These are phyloP conservation scores for Musa troglodytarum DNA, from an alignment of 176 grass and related monocot species.

Conservation along the genomic window DNA sequence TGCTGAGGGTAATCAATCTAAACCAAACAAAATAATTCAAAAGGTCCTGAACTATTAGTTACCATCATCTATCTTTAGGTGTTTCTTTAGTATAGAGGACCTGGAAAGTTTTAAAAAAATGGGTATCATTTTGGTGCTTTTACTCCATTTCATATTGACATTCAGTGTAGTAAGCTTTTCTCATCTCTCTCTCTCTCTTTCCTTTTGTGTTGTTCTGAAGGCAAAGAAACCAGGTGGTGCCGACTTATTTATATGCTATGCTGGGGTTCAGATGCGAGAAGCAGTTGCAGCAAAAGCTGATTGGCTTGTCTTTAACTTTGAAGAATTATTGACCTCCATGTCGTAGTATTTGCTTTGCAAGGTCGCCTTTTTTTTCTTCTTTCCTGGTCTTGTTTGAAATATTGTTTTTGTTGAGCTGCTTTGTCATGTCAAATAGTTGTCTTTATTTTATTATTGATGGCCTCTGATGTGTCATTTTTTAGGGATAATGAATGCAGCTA, in stretches of 20 bases:
- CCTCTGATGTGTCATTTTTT: no score
- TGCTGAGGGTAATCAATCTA: not conserved
- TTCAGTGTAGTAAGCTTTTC: not conserved
- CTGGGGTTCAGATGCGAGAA: constrained; percentile 79
- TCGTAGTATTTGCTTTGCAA: constrained; percentile 13
- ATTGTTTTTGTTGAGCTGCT: not conserved
- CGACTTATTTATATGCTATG: constrained; percentile 78
- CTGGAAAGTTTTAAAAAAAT: no score
- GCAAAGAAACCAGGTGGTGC: constrained; percentile 66
- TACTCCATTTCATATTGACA: not conserved
- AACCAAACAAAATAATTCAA: not conserved
- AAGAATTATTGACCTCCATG: constrained; percentile 53
- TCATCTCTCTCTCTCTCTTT: not conserved
- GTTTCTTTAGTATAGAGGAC: not conserved
- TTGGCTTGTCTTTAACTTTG: constrained; percentile 69
- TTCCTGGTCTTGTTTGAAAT: not conserved
- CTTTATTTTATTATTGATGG: no score
- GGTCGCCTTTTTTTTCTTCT: not conserved
- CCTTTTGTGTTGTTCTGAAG: constrained; percentile 26
- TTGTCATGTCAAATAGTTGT: not conserved
- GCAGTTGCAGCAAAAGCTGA: constrained; percentile 56
- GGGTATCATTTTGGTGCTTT: not conserved
- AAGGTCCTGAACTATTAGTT: not conserved
- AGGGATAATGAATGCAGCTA: no score
- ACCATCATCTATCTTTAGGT: not conserved